These are phyloP conservation scores for Vaccinium macrocarpon DNA, from an alignment of 148 eudicot genomes.

Conservation along the genomic window DNA sequence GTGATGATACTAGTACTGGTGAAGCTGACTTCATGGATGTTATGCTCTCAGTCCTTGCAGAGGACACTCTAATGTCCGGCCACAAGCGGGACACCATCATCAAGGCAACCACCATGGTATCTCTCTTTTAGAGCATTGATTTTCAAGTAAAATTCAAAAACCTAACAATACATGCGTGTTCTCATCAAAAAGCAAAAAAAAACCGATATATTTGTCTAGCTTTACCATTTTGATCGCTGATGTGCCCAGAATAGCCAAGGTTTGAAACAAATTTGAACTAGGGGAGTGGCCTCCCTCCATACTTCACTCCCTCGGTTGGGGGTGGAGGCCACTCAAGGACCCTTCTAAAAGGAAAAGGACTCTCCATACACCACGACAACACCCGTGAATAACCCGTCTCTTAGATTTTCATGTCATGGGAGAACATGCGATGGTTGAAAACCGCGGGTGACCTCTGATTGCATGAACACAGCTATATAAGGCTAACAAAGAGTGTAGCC, in stretches of 20 bases:
- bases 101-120: conserved; percentile 31
- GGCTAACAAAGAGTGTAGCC: background rate
- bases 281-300: background rate
- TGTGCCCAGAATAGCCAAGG: background rate
- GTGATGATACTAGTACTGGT: background rate
- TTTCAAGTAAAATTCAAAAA: background rate
- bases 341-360: background rate
- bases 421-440: background rate
- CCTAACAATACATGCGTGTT: background rate
- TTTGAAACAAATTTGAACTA: too few species aligned
- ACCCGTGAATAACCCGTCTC: background rate
- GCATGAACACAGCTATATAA: background rate
- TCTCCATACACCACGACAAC: background rate
- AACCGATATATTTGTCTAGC: background rate
- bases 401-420: background rate
- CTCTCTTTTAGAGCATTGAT: background rate
- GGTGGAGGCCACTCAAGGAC: background rate
- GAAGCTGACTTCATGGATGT: conserved; percentile 33
- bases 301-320: too few species aligned
- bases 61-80: background rate
- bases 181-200: too few species aligned
- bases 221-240: background rate
- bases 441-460: background rate
- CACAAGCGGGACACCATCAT: conserved; percentile 10
- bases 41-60: background rate